Conservation (phyloP, 2,329 filamentous ascomycete species). For the Trichoderma sp. region DNA sequence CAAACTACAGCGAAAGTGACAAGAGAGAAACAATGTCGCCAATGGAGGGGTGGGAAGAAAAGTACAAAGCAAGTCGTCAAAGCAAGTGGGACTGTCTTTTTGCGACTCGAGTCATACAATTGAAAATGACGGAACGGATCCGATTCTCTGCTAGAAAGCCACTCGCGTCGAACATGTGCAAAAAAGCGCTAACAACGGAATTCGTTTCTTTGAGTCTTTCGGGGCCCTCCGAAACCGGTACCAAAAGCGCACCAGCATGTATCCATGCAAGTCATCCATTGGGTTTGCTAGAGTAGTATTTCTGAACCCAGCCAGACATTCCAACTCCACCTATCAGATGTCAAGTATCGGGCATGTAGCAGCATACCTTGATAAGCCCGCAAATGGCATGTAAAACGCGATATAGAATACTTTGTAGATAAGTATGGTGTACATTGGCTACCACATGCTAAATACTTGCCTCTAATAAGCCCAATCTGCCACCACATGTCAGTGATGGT, state of each 20-base stretch:
- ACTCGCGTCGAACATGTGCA: neutral
- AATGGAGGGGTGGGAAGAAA: neutral
- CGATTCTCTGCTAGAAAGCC: neutral
- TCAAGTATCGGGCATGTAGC: neutral
- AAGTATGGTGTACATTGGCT: neutral
- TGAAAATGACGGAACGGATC: neutral
- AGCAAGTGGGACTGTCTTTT: neutral
- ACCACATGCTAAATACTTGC: neutral
- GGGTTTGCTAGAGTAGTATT: neutral
- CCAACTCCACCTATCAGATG: neutral
- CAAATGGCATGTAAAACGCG: neutral
- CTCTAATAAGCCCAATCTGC: neutral
- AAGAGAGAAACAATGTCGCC: neutral
- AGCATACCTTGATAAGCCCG: neutral
- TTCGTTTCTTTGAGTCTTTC: neutral
- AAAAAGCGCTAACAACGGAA: neutral
- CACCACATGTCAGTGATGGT: neutral
- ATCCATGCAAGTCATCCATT: neutral
- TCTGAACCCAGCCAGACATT: neutral
- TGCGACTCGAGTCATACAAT: neutral
- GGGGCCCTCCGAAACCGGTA: conserved; percentile 5
- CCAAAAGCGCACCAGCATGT: neutral
- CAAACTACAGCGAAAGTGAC: neutral
- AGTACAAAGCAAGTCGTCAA: neutral
- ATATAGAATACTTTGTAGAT: neutral